Percentiles rank a stretch among this genome's conserved stretches.
phyloP scores from a whole-genome alignment of 257 asterid genomes.

The Ballota nigra region DNA sequence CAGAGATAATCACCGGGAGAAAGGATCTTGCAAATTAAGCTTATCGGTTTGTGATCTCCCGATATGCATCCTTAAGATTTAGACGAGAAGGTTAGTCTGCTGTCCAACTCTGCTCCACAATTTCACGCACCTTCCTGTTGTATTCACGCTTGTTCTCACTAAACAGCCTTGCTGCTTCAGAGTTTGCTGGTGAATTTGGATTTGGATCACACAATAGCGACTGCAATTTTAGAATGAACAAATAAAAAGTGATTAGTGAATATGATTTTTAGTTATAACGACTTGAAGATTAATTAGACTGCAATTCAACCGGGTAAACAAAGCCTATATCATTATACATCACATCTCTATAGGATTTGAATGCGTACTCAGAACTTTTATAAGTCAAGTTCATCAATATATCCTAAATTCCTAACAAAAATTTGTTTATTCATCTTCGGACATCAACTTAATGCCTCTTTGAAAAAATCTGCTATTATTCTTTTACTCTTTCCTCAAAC shows the following conservation, averaged over 20 bases:
- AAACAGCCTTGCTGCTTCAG: slow-evolving; percentile 89
- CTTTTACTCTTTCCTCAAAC: neutral
- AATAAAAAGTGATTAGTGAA: neutral
- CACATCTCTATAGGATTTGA: neutral
- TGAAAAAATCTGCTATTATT: neutral
- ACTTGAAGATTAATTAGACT: neutral
- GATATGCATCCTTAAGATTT: slow-evolving; percentile 1
- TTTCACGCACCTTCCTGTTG: slow-evolving; percentile 87
- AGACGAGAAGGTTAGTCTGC: slow-evolving; percentile 51
- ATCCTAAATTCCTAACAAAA: neutral
- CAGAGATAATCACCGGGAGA: slow-evolving; percentile 35
- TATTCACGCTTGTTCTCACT: slow-evolving; percentile 91
- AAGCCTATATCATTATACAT: neutral
- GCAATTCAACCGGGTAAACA: neutral
- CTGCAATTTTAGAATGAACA: slow-evolving; percentile 36
- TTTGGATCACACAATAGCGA: slow-evolving; percentile 87
- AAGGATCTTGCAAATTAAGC: slow-evolving; percentile 31
- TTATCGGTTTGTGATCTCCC: neutral
- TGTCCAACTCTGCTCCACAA: slow-evolving; percentile 94
- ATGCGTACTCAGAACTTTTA: neutral
- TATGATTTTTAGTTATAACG: neutral
- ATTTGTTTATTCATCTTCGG: neutral
- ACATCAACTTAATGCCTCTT: neutral
- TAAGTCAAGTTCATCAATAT: neutral
- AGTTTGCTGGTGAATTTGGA: slow-evolving; percentile 91